Base-by-base conservation (phyloP, 2,329 filamentous ascomycete genomes). In the Penicillium palitans region DNA sequence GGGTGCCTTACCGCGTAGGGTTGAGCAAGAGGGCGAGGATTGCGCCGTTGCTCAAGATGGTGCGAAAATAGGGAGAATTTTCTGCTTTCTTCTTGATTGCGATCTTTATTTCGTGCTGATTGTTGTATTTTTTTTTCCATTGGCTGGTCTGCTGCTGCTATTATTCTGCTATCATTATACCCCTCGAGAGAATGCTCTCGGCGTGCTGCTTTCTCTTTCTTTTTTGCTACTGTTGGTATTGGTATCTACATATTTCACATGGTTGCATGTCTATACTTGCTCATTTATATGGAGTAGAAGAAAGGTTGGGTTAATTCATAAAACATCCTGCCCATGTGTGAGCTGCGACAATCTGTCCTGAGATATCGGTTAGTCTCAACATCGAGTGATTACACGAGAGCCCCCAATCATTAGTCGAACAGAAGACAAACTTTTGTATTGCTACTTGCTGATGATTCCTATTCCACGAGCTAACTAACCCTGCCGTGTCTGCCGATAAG, bases 11-110 rank as follows among this genome's bases (percentile, higher is more conserved):
- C 49, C 74, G 81, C 0, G 80, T 83, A 6, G 81, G 81, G 2
- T 65, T 83, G 58, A 82, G 80, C 66, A 79, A 78, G 52, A 72
- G 71, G 56, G 78, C 78, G 24, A 70, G 77, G 27, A 82, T 83
- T 47, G 78, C 79, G 19, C 78, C 80, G 19, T 67, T 83, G 62
- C 66, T 83, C 56, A 79, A 77, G 60, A 68, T 79, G 44, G 72
- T 80, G 12, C 71, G 75, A 50, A 79, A 78, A 58, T 78, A 62
- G 41, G 40, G 6, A 7, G 15, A 44, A 21, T 15, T 44, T 51
- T 52, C 39, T 41, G 42, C 9, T 37, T 53, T 56, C 35, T 47
- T 52, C 31, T 52, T 45, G 35, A 27, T 44, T 6, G 2, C 2
- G 6, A 19, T 37, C 15, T 33, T 19, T 17, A 7, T 40, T 21